Evolutionary conservation across 495 filamentous ascomycete genomes (phyloP), one percentile per base, ranked within the genome.

Genomic region (Annulohypoxylon bovei): DNA sequence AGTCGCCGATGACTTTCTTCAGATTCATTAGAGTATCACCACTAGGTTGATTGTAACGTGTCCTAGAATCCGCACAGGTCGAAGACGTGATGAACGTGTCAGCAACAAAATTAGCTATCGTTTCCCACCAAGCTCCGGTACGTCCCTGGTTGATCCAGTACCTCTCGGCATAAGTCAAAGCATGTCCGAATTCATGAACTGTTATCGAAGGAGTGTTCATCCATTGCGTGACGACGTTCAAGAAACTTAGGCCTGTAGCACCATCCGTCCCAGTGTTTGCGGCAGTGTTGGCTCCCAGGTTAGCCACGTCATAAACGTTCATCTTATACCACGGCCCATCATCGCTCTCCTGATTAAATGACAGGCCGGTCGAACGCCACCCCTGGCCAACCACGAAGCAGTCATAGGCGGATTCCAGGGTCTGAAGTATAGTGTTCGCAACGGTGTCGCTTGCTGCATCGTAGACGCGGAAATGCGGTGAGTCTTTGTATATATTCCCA

Each of bases 51-150:
- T 61, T 70, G 47, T 73, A 78, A 25, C 65, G 64, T 0, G 71
- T 27, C 35, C 80, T 72, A 0, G 80, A 77, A 0, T 28, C 49
- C 0, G 72, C 77, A 54, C 82, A 84, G 18, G 69, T 53, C 1
- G 78, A 65, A 0, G 78, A 79, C 0, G 82, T 82, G 59, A 82
- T 69, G 65, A 81, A 84, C 1, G 76, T 79, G 55, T 84, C 82
- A 9, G 82, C 81, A 18, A 84, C 80, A 55, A 80, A 84, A 39
- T 84, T 79, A 1, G 82, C 82, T 2, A 81, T 65, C 4, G 82
- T 78, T 58, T 84, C 82, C 82, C 82, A 84, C 81, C 81, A 83
- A 0, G 81, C 81, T 1, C 81, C 81, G 0, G 81, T 83, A 1
- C 80, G 65, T 4, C 55, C 69, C 42, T 84, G 81, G 63, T 84